Percentiles rank a stretch among this genome's conserved stretches.
Evolutionary conservation across 2,329 filamentous ascomycete genomes (phyloP).

Genomic region (Hypocreales sp.): DNA sequence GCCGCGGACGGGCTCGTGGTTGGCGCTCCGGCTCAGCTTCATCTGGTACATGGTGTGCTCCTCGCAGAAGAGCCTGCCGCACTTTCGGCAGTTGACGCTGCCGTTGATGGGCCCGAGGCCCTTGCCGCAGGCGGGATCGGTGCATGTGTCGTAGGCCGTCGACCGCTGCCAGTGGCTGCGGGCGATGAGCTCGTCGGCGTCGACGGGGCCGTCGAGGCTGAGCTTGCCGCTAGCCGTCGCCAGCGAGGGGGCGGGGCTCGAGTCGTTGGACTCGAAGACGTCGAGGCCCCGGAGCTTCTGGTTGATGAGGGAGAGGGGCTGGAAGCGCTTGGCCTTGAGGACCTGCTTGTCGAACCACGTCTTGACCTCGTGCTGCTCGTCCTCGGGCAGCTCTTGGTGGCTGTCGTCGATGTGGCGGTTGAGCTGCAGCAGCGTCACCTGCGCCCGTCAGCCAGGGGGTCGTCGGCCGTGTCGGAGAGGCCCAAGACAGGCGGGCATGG

Average conservation of each 20-base stretch:
- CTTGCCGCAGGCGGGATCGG: conserved; percentile 75
- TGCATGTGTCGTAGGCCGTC: conserved; percentile 61
- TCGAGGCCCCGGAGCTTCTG: conserved; percentile 87
- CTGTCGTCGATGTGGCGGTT: conserved; percentile 76
- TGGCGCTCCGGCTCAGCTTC: conserved; percentile 80
- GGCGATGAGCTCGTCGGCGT: conserved; percentile 84
- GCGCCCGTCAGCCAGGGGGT: conserved; percentile 4
- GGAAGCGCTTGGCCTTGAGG: conserved; percentile 82
- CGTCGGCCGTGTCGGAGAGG: too few species aligned
- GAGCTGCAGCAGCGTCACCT: conserved; percentile 84
- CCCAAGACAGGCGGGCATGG: conserved; percentile 6
- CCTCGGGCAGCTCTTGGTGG: conserved; percentile 77
- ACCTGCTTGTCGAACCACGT: conserved; percentile 96
- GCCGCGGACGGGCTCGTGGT: conserved; percentile 78
- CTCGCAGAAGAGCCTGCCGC: conserved; percentile 87
- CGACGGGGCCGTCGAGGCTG: conserved; percentile 29
- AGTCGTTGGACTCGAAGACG: conserved; percentile 85
- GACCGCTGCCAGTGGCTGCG: conserved; percentile 77
- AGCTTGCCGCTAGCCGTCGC: conserved; percentile 19
- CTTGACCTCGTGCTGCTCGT: conserved; percentile 87
- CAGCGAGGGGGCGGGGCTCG: conserved; percentile 21
- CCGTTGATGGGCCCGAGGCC: conserved; percentile 65
- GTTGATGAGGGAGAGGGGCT: conserved; percentile 79
- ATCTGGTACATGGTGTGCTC: conserved; percentile 99
- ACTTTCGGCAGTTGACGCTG: conserved; percentile 84